Conservation (phyloP, 352 stramenopile species). For the Phytophthora pseudosyringae region DNA sequence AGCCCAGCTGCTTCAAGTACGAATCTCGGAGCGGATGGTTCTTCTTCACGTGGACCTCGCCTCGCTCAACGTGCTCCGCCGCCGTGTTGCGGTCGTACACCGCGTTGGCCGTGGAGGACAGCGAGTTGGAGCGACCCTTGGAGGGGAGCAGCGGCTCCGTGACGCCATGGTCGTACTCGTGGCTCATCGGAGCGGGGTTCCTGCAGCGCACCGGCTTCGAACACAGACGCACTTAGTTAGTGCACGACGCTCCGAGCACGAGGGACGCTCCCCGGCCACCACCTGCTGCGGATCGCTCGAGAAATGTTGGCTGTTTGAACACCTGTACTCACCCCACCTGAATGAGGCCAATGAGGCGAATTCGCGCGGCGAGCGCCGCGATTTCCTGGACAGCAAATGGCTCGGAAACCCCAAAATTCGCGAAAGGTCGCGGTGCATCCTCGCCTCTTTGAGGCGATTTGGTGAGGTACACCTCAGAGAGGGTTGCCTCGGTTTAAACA, state of each 20-base stretch:
- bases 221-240: neutral
- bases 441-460: no score
- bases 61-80: conserved; percentile 16
- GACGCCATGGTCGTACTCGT: conserved; percentile 33
- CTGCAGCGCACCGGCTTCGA: neutral
- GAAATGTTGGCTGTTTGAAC: no score
- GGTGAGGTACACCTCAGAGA: no score
- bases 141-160: conserved; percentile 61
- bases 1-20: conserved; percentile 79
- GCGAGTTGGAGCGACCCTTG: conserved; percentile 36
- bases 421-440: no score
- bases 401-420: no score
- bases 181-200: conserved; percentile 30
- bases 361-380: no score
- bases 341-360: no score
- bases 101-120: conserved; percentile 20
- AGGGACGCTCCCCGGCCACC: neutral
- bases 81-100: conserved; percentile 22
- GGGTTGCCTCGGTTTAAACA: no score
- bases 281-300: neutral
- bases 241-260: neutral
- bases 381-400: no score
- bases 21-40: conserved; percentile 60
- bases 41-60: conserved; percentile 33
- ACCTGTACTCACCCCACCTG: no score